Percentiles rank a stretch among this genome's conserved stretches.
Evolutionary conservation across 192 early-diverging fungal species (phyloP).

Genomic region (Coemansia sp.): DNA sequence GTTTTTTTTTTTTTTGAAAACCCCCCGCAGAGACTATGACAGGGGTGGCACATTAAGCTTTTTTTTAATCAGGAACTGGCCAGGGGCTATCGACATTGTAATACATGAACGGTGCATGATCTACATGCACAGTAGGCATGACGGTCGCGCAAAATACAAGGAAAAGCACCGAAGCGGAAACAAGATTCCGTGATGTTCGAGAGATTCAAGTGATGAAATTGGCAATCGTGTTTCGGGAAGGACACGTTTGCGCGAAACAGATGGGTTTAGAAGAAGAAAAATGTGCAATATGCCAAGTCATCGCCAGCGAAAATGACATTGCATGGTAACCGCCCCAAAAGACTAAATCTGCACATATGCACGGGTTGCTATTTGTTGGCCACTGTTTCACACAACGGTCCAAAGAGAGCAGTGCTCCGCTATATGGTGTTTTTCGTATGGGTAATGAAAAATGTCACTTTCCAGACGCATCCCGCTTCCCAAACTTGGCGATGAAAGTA

Average conservation of each 20-base stretch:
- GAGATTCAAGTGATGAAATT: not conserved
- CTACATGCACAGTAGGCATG: not conserved
- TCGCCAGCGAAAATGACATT: slow-evolving; percentile 1
- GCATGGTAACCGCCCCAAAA: not conserved
- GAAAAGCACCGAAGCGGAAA: not conserved
- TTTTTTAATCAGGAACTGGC: slow-evolving; percentile 17
- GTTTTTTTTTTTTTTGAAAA: too few species aligned
- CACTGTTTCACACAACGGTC: not conserved
- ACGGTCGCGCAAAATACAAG: not conserved
- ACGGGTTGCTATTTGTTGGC: not conserved
- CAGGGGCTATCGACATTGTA: slow-evolving; percentile 7
- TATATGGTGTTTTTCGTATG: too few species aligned
- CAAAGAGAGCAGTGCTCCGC: not conserved
- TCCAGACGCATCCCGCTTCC: too few species aligned
- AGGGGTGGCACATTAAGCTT: slow-evolving; percentile 17
- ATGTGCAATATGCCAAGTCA: not conserved
- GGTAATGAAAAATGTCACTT: too few species aligned
- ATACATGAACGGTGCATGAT: slow-evolving; percentile 18
- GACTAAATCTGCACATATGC: not conserved
- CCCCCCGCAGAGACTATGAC: too few species aligned
- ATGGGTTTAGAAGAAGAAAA: too few species aligned
- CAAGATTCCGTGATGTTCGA: not conserved
- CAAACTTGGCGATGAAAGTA: too few species aligned
- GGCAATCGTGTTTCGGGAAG: not conserved
- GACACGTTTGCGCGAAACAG: too few species aligned